phyloP scores from a whole-genome alignment of 2,329 filamentous ascomycete genomes.

The Magnaporthiopsis incrustans region DNA sequence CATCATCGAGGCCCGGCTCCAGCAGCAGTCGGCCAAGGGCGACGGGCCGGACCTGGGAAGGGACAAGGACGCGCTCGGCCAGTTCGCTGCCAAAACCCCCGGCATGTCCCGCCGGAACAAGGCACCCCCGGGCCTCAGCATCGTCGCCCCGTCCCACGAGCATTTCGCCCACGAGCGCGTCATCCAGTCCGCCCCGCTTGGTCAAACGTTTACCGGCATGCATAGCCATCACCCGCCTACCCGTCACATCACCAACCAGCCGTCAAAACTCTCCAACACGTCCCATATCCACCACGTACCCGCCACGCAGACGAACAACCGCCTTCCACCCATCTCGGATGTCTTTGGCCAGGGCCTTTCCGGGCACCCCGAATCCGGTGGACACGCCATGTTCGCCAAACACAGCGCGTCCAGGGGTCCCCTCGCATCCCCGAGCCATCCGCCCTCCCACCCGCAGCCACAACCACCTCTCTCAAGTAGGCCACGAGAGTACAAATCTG shows the following conservation, averaged over 20 bases:
- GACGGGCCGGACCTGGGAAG: constrained; percentile 53
- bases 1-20: constrained; percentile 85
- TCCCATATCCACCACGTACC: constrained; percentile 89
- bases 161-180: constrained; percentile 91
- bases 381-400: constrained; percentile 48
- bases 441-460: constrained; percentile 31
- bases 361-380: constrained; percentile 47
- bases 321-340: constrained; percentile 86
- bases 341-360: constrained; percentile 80
- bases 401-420: constrained; percentile 55
- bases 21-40: constrained; percentile 77
- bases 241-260: constrained; percentile 71
- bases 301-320: constrained; percentile 82
- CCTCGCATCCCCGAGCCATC: constrained; percentile 70
- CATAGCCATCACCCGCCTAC: constrained; percentile 70
- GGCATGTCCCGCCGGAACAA: constrained; percentile 67
- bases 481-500: constrained; percentile 83
- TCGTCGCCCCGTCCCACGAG: constrained; percentile 87
- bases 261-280: constrained; percentile 72
- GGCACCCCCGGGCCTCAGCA: constrained; percentile 82
- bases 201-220: constrained; percentile 91
- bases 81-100: constrained; percentile 61
- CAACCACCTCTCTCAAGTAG: constrained; percentile 49
- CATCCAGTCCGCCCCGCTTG: constrained; percentile 90
- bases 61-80: constrained; percentile 37